Evolutionary conservation across 352 stramenopile genomes (phyloP), one percentile per base, ranked within the genome.

Genomic region (Saprolegnia diclina): DNA sequence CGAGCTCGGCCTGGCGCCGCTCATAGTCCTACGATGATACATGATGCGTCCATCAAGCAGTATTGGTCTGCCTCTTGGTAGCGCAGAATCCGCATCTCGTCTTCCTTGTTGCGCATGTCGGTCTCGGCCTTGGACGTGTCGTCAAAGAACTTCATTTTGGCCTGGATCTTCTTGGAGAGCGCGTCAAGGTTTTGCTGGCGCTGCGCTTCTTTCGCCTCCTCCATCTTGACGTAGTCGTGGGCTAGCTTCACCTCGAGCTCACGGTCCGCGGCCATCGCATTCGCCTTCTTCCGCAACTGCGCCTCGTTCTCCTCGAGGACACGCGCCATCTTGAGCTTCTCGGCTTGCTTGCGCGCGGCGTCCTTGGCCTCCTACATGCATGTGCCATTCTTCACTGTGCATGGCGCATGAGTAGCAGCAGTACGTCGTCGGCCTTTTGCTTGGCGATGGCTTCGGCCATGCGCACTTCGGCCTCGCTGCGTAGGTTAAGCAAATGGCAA

Each of bases 131-230:
- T 91, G 32, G 83, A 75, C 4, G 85, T 93, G 72, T 93, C 83
- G 61, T 82, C 81, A 40, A 91, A 93, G 67, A 91, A 87, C 69
- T 91, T 91, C 85, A 91, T 93, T 59, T 86, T 85, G 56, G 80
- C 81, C 71, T 90, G 86, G 72, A 93, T 87, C 57, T 82, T 89
- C 48, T 76, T 79, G 5, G 78, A 78, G 76, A 93, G 77, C n/a
- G 79, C 81, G 35, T 89, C 83, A 24, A 93, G 77, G 50, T 89
- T 79, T 64, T 87, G 76, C 50, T 74, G 75, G 16, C 83, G 82
- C 22, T 79, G 71, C 0, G 76, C 74, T 19, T 93, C 85, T 72
- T 91, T 91, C 29, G 71, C 74, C 32, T 88, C 73, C 74, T 93
- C 85, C 81, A 90, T 89, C 5, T 75, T 64, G 32, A 88, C 77